Evolutionary conservation across 1,284 basidiomycete genomes (phyloP).

Genomic region (Wolfiporia cocos): DNA sequence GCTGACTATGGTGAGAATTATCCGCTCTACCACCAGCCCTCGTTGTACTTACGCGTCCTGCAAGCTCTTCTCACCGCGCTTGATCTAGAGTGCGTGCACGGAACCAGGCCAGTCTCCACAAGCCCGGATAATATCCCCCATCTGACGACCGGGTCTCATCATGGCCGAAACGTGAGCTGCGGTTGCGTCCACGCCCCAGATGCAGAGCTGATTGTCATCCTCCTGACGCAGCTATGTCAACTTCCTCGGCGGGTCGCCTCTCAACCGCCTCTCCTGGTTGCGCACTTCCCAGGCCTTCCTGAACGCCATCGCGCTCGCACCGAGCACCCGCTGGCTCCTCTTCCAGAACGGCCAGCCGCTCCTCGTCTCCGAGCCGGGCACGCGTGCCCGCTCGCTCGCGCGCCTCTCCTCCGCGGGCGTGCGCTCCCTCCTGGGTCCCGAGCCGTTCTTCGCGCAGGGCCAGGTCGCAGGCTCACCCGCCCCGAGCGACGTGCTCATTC

Average conservation of each 20-base stretch:
- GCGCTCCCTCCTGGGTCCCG: conserved; percentile 34
- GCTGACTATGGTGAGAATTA: too few species aligned
- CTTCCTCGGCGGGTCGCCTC: conserved; percentile 72
- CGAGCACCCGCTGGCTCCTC: conserved; percentile 65
- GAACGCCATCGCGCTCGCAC: conserved; percentile 54
- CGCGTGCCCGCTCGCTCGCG: conserved; percentile 33
- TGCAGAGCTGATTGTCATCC: too few species aligned
- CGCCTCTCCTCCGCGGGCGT: conserved; percentile 53
- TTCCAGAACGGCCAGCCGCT: conserved; percentile 70
- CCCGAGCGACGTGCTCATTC: conserved; percentile 35
- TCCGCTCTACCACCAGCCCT: too few species aligned
- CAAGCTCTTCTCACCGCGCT: too few species aligned
- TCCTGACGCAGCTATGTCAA: conserved; percentile 33
- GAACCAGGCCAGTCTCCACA: too few species aligned
- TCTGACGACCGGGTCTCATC: too few species aligned
- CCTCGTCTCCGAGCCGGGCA: conserved; percentile 27
- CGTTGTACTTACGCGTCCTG: too few species aligned
- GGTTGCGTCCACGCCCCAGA: not conserved
- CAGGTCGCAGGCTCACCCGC: conserved; percentile 41
- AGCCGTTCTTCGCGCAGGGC: conserved; percentile 64
- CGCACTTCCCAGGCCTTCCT: conserved; percentile 68
- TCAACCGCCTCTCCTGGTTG: conserved; percentile 86
- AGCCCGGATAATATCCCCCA: too few species aligned
- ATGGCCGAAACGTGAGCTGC: conserved; percentile 15
- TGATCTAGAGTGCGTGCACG: too few species aligned